Percentiles rank a stretch among this genome's conserved stretches.
Evolutionary conservation across 495 filamentous ascomycete genomes (phyloP).

Genomic region (Xylaria nigripes): DNA sequence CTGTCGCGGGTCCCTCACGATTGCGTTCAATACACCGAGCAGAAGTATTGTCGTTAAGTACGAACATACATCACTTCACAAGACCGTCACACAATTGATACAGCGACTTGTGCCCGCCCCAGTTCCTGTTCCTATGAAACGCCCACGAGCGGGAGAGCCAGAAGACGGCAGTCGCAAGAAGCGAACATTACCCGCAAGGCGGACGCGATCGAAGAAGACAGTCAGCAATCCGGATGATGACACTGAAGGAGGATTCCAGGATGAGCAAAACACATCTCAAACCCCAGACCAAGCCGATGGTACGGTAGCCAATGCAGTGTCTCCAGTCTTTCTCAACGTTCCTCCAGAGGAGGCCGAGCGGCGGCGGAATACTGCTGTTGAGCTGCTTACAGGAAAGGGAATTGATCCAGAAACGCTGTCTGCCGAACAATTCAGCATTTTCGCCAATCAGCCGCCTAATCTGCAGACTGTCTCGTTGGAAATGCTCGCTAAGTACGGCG

Average conservation of each 20-base stretch:
- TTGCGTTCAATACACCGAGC: slow-evolving; percentile 33
- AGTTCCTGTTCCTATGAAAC: slow-evolving; percentile 10
- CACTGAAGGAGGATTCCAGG: slow-evolving; percentile 10
- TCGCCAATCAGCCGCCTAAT: slow-evolving; percentile 41
- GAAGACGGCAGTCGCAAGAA: slow-evolving; percentile 18
- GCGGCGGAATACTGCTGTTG: slow-evolving; percentile 32
- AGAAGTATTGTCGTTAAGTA: slow-evolving; percentile 38
- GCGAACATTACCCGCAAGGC: slow-evolving; percentile 4
- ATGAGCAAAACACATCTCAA: slow-evolving; percentile 1
- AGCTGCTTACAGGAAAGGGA: slow-evolving; percentile 26
- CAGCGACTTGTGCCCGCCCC: slow-evolving; percentile 31
- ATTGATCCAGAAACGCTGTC: slow-evolving; percentile 37
- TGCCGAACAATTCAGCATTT: slow-evolving; percentile 42
- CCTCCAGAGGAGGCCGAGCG: slow-evolving; percentile 36
- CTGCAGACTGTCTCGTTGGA: slow-evolving; percentile 37
- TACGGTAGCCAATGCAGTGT: neutral
- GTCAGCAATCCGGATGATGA: slow-evolving; percentile 18
- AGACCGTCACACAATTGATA: slow-evolving; percentile 35
- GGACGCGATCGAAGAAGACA: slow-evolving; percentile 15
- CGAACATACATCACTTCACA: slow-evolving; percentile 40
- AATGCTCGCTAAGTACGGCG: slow-evolving; percentile 39
- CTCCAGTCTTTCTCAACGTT: slow-evolving; percentile 28
- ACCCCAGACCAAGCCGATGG: slow-evolving; percentile 3
- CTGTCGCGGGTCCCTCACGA: slow-evolving; percentile 37
- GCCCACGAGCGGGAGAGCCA: slow-evolving; percentile 17